These are phyloP conservation scores for Aspergillus kassunensis DNA, from an alignment of 495 filamentous ascomycete genomes.

Conservation along the genomic window DNA sequence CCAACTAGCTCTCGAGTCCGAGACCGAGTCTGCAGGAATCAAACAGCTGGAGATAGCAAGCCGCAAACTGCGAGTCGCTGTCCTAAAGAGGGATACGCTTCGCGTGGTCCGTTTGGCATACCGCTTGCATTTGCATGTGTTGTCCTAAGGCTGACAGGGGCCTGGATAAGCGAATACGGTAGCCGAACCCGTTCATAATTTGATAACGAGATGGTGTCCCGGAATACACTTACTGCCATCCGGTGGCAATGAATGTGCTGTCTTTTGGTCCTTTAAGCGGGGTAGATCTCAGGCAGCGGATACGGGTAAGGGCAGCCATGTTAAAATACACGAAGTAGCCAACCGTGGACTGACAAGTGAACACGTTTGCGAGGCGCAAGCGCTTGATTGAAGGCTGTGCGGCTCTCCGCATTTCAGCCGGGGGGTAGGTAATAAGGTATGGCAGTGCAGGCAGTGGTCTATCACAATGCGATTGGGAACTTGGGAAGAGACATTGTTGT, in stretches of 20 bases:
- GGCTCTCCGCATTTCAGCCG: constrained; percentile 4
- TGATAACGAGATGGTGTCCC: not conserved
- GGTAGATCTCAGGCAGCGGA: not conserved
- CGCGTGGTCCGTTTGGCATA: no score
- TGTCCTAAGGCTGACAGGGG: not conserved
- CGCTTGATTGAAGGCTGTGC: not conserved
- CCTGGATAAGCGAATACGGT: not conserved
- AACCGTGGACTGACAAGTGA: not conserved
- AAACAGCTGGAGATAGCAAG: no score
- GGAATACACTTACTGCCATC: not conserved
- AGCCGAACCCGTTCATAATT: not conserved
- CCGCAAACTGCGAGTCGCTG: no score
- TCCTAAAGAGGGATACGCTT: not conserved
- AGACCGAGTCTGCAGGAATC: no score
- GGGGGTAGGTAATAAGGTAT: no score
- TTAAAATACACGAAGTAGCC: not conserved
- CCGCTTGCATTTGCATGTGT: not conserved
- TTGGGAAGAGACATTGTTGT: not conserved
- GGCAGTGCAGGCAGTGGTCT: no score
- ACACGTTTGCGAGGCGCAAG: constrained; percentile 2
- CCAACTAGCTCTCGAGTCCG: no score
- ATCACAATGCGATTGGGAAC: no score
- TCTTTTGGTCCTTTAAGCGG: not conserved
- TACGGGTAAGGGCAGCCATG: not conserved
- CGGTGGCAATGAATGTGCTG: not conserved